Conservation (phyloP, 2,329 filamentous ascomycete genomes). For the Fusarium austroafricanum region DNA sequence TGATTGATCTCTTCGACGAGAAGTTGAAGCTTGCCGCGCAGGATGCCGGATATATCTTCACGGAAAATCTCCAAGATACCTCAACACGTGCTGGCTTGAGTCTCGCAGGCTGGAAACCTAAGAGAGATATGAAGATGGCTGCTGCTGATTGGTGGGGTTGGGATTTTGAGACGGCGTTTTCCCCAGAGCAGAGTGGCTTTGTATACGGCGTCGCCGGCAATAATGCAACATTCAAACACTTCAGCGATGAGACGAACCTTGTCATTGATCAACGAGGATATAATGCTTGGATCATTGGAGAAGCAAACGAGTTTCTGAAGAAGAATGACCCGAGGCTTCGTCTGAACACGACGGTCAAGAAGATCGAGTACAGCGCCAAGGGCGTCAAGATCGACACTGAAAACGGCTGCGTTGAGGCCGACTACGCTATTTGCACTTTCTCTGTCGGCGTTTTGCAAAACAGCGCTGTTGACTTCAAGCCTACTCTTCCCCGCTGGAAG, state of each 20-base stretch:
- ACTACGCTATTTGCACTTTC: slow-evolving; percentile 75
- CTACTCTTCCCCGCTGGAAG: slow-evolving; percentile 73
- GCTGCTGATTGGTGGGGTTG: slow-evolving; percentile 67
- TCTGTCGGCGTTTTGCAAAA: slow-evolving; percentile 75
- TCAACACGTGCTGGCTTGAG: slow-evolving; percentile 70
- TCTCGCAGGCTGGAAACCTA: slow-evolving; percentile 72
- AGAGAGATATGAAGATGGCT: slow-evolving; percentile 60
- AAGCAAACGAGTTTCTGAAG: slow-evolving; percentile 68
- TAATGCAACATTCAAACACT: slow-evolving; percentile 73
- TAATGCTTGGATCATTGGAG: slow-evolving; percentile 64
- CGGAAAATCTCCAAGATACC: slow-evolving; percentile 70
- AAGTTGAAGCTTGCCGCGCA: slow-evolving; percentile 59
- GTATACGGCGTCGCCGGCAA: slow-evolving; percentile 66
- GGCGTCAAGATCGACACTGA: slow-evolving; percentile 66
- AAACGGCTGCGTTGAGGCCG: slow-evolving; percentile 69
- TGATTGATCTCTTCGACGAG: slow-evolving; percentile 63
- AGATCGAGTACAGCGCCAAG: slow-evolving; percentile 62
- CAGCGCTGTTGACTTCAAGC: slow-evolving; percentile 67
- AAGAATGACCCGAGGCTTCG: slow-evolving; percentile 66
- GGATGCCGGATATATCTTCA: slow-evolving; percentile 68
- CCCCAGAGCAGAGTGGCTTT: slow-evolving; percentile 66
- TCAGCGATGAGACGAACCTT: slow-evolving; percentile 69
- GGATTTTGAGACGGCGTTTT: slow-evolving; percentile 69
- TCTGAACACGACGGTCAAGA: slow-evolving; percentile 67
- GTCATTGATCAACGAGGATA: slow-evolving; percentile 72